Evolutionary conservation across 768 basidiomycete genomes (phyloP), one percentile per base, ranked within the genome.

Genomic region (Stropharia rugosoannulata): DNA sequence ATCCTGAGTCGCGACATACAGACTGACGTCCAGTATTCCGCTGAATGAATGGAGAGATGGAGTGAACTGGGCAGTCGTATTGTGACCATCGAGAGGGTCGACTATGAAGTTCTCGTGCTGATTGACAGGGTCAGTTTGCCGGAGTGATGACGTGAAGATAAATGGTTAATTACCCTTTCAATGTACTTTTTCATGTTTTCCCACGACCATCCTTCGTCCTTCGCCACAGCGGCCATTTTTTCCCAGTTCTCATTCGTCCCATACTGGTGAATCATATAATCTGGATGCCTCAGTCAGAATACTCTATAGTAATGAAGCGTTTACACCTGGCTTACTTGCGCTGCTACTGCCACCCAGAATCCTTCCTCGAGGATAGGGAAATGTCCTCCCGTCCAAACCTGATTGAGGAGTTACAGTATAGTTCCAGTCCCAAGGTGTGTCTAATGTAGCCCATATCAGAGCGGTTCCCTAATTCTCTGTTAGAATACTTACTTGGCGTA

Each of bases 171-270:
- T 37, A 74, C 74, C 60, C 70, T 70, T 39, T 60, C 55, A 49
- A 70, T 65, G 56, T 72, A 76, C 37, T 70, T 63, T 22, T 66
- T 63, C 41, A 78, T 66, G 15, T 63, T 65, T 18, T 67, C 55
- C 76, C 76, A 78, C 9, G 62, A 65, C 75, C 73, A 77, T 18
- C 72, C 71, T 8, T 54, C n/a, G 56, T 78, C 74, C 4, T 68
- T 68, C 8, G 73, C 69, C 13, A 73, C 56, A 7, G 54, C 47
- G 4, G 70, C 74, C 13, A 68, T 70, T 18, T 70, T 68, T 45
- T 78, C 65, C 55, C 63, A 76, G 42, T 78, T 75, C 29, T 75
- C 75, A 8, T 48, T 59, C 0, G 73, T 63, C 6, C 75, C 71
- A 22, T 69, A 67, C 5, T 71, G 73, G 49, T 71, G 74, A 11